Evolutionary conservation across 257 asterid species (phyloP), one percentile per base, ranked within the genome.

Genomic region (Solanum tarijense): DNA sequence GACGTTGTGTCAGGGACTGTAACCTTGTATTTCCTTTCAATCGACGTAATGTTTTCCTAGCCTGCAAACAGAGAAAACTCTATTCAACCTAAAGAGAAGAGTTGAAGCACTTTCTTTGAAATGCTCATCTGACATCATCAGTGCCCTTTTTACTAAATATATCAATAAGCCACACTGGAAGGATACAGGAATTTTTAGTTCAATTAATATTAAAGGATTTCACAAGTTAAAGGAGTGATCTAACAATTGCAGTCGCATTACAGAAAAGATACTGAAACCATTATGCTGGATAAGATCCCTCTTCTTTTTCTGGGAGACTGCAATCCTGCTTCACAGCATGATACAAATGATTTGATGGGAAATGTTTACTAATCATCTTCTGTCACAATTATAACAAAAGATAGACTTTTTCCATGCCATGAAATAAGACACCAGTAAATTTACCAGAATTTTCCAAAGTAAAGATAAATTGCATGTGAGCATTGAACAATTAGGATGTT

Each of bases 11-110:
- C 88, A 95, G 84, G 36, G 89, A 90, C 90, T 94, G 93, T 66
- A 97, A 82, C 93, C 97, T 94, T 31, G 39, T 85, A 85, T 87
- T 88, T 90, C 98, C 96, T 91, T 90, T 93, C 86, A 93, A 89
- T 71, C 88, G 90, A 43, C 92, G 93, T 87, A 94, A 90, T 60
- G 87, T 76, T 90, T 90, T 93, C 91, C 95, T 93, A 16, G 96
- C 99, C 99, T 97, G 90, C 86, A 92, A 39, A 86, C 68, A 35
- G 83, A 87, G 88, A n/a, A 29, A 89, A 86, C 10, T 46, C 41
- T 46, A 43, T 79, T 71, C 27, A 88, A 20, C 18, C 20, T 81
- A 29, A 81, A 16, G 4, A 46, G 6, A 79, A 43, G 41, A 81
- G 41, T 46, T 3, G 29, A 46, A 29, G n/a, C 85, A 29, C 41